Evolutionary conservation across 371 early-diverging fungal species (phyloP).

Genomic region (Apophysomyces variabilis): DNA sequence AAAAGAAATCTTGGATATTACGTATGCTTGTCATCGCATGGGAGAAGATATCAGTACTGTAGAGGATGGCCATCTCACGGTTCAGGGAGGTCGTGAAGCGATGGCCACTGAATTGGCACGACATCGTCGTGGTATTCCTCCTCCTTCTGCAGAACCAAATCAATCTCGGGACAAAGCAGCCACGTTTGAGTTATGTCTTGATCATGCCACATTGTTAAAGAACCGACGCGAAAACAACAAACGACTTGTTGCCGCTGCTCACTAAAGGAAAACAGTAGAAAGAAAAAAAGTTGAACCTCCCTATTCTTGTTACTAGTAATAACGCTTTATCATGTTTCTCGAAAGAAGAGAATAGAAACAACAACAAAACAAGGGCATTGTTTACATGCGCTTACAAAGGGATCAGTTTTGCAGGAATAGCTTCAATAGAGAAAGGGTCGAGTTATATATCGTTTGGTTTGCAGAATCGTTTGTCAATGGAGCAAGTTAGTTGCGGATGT

Average conservation of each 20-base stretch:
- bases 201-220: conserved; percentile 26
- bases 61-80: conserved; percentile 40
- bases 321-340: not conserved
- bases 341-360: not conserved
- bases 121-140: conserved; percentile 13
- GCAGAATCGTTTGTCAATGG: too few relatives aligned
- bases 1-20: conserved; percentile 66
- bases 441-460: too few relatives aligned
- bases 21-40: conserved; percentile 65
- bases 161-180: conserved; percentile 12
- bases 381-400: not conserved
- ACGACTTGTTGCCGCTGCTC: not conserved
- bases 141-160: not conserved
- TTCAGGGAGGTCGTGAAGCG: not conserved
- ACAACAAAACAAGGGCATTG: not conserved
- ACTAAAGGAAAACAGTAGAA: not conserved
- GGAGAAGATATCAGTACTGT: conserved; percentile 27
- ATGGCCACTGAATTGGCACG: conserved; percentile 3
- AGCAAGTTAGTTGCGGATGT: not conserved
- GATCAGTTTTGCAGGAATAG: not conserved
- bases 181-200: conserved; percentile 22
- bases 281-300: not conserved
- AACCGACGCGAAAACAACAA: conserved; percentile 18
- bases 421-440: too few relatives aligned
- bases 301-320: too few relatives aligned